A percentile compares a stretch with the other conserved stretches of the same genome.
Conservation (phyloP, 2,329 filamentous ascomycete genomes). For the Parastagonospora nodorum region DNA sequence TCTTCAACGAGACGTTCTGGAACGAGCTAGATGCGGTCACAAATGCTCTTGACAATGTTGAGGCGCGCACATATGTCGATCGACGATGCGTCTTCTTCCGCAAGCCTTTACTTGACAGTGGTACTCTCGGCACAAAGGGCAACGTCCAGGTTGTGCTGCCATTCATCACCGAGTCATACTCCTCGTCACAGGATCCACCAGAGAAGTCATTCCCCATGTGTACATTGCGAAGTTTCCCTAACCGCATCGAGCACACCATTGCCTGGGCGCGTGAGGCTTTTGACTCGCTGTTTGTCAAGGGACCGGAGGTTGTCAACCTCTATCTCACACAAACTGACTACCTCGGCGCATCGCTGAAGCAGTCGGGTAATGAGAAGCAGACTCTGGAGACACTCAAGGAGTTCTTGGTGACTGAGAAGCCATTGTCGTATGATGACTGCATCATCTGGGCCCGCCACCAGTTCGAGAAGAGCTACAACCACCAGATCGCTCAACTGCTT, state of each 20-base stretch:
- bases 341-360: conserved; percentile 82
- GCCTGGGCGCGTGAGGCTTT: conserved; percentile 97
- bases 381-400: conserved; percentile 89
- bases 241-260: conserved; percentile 98
- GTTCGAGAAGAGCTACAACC: conserved; percentile 97
- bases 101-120: conserved; percentile 94
- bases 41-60: conserved; percentile 96
- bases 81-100: conserved; percentile 97
- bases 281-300: conserved; percentile 90
- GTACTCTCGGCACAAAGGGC: conserved; percentile 97
- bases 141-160: conserved; percentile 97
- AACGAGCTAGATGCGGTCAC: conserved; percentile 84
- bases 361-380: conserved; percentile 92
- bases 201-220: conserved; percentile 99
- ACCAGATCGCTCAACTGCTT: conserved; percentile 91
- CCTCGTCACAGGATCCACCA: conserved; percentile 92
- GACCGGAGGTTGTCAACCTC: conserved; percentile 90
- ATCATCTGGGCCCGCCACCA: conserved; percentile 92
- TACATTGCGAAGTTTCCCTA: conserved; percentile 94
- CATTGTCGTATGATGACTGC: conserved; percentile 91
- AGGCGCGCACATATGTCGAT: conserved; percentile 95
- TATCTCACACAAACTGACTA: conserved; percentile 93
- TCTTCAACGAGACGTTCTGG: conserved; percentile 97
- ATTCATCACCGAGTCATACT: conserved; percentile 92
- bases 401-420: conserved; percentile 89